These are phyloP conservation scores for Gleditsia sinensis DNA, from an alignment of 306 rosid genomes.

Conservation along the genomic window DNA sequence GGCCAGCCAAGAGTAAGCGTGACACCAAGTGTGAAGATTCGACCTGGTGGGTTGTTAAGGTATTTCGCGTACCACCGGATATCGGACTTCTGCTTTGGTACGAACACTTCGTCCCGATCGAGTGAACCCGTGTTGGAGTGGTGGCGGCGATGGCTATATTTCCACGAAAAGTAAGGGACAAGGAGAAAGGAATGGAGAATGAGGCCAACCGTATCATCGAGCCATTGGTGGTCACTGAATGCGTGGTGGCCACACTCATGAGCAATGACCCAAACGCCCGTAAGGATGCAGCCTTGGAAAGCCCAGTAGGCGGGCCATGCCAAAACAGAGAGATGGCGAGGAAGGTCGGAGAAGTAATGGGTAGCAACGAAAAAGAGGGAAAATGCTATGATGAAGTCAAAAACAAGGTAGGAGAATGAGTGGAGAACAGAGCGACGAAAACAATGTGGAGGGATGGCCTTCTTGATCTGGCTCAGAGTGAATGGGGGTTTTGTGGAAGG, in stretches of 20 bases:
- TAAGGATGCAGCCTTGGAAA: slow-evolving; percentile 62
- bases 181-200: slow-evolving; percentile 68
- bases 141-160: slow-evolving; percentile 85
- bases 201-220: slow-evolving; percentile 70
- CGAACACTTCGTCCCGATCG: slow-evolving; percentile 81
- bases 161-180: slow-evolving; percentile 87
- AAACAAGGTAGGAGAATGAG: slow-evolving; percentile 75
- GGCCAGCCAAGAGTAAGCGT: slow-evolving; percentile 82
- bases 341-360: slow-evolving; percentile 54
- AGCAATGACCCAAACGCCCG: slow-evolving; percentile 86
- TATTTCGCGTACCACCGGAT: slow-evolving; percentile 57
- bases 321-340: slow-evolving; percentile 47
- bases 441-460: slow-evolving; percentile 85
- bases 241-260: slow-evolving; percentile 83
- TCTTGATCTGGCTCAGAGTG: slow-evolving; percentile 72
- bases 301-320: slow-evolving; percentile 80
- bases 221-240: slow-evolving; percentile 73
- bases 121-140: slow-evolving; percentile 86
- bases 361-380: slow-evolving; percentile 63
- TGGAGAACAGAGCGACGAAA: slow-evolving; percentile 72
- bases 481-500: slow-evolving; percentile 73
- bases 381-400: slow-evolving; percentile 61
- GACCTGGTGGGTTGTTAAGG: slow-evolving; percentile 68
- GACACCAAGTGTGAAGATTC: slow-evolving; percentile 42
- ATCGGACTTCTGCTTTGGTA: slow-evolving; percentile 57